A percentile compares a stretch with the other conserved stretches of the same genome.
phyloP scores from a whole-genome alignment of 331 rosid genomes.

The Prunus yedoensis region DNA sequence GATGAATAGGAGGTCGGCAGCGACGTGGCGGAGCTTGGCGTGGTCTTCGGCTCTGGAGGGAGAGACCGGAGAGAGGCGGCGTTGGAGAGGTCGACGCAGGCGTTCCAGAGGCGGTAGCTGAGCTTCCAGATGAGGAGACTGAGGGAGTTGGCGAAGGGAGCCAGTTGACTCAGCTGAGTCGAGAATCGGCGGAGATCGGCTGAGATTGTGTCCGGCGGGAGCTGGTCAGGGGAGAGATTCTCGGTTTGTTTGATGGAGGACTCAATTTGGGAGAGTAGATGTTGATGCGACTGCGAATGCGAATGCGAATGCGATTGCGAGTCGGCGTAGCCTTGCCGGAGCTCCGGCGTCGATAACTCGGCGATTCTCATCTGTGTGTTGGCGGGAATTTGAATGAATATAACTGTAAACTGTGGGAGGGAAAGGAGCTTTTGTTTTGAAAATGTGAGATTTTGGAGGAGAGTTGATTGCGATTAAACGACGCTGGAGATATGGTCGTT shows the following conservation, averaged over 20 bases:
- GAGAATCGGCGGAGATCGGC: conserved; percentile 53
- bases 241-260: conserved; percentile 60
- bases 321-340: conserved; percentile 28
- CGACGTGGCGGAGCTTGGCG: conserved; percentile 73
- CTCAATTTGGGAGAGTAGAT: conserved; percentile 53
- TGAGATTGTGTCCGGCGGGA: conserved; percentile 34
- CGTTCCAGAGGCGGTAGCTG: conserved; percentile 91
- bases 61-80: conserved; percentile 48
- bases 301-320: conserved; percentile 18
- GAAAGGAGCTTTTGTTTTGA: background rate
- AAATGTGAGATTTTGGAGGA: background rate
- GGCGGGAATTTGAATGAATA: conserved; percentile 44
- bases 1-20: conserved; percentile 65
- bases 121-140: conserved; percentile 84
- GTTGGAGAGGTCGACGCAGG: conserved; percentile 88
- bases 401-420: background rate
- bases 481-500: background rate
- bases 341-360: conserved; percentile 63
- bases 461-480: background rate
- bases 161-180: conserved; percentile 43
- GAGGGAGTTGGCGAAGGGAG: conserved; percentile 60
- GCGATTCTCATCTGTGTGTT: conserved; percentile 71
- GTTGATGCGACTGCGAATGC: conserved; percentile 24
- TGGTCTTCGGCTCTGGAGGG: conserved; percentile 41
- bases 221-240: conserved; percentile 28